Base-by-base conservation (phyloP, 805 yeast species). In the Candida suzukii region DNA sequence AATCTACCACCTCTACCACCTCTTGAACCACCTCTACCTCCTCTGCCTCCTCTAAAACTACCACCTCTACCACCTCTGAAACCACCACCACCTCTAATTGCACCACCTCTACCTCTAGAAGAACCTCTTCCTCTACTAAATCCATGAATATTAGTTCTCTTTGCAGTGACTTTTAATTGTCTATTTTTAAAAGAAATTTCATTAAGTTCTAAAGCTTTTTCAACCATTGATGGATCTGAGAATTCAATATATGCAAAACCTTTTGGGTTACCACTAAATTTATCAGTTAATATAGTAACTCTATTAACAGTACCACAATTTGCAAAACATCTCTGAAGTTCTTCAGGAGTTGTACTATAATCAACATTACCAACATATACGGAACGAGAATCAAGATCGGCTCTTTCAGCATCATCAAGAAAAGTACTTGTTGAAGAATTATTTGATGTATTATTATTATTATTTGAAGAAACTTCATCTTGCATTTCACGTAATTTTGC, bases 161-260 rank as follows among this genome's bases (percentile, higher is more conserved):
- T 87, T 17, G 85, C 80, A 28, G 71, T 67, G 26, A 88, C 93
- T 57, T 82, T 85, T 51, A 88, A 66, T 46, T 73, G 75, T 44
- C 95, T 71, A 20, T 83, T 90, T 50, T 77, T 70, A 55, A 88
- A 80, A 21, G 68, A 63, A 1, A 81, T 66, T 25, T 83, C 91
- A 52, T 85, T 78, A 46, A 82, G 65, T 14, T 72, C 66, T 34
- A 86, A 67, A 1, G 95, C 95, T 45, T 73, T 69, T 17, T 74
- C 66, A 7, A 85, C 88, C 12, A 73, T 68, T n/a, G 71, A 69
- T 12, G 76, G 73, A 53, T 75, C 83, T n/a, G 79, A 73, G 55
- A 86, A 88, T 58, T 88, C 96, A 46, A 88, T 72, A 59, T 86
- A 88, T 2, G 95, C 95, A 63, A 73, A 86, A 1, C 96, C 96